Evolutionary conservation across 1,139 yeast species (phyloP), one percentile per base, ranked within the genome.

Genomic region (Yamadazyma trypodendri): DNA sequence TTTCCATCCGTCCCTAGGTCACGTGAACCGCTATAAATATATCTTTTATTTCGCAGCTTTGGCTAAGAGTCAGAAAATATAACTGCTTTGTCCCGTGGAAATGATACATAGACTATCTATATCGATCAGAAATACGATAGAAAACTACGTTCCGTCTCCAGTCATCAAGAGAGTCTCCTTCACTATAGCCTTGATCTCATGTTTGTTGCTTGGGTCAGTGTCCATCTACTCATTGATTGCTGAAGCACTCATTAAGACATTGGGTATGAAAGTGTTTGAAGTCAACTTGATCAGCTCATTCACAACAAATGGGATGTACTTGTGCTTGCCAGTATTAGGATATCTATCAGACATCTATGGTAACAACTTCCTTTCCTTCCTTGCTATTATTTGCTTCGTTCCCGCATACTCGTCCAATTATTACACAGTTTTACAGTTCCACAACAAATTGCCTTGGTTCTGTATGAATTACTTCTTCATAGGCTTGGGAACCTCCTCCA

Each of bases 331-430:
- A 0, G 56, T 83, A 0, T 63, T 90, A 33, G 98, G 98, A 0
- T 79, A 84, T 49, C 61, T 86, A 34, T 90, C 95, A 1, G 97
- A 92, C 58, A 65, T 79, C 18, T 85, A 84, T 54, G 96, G 97
- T 0, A 94, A 96, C 1, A 84, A 86, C 11, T 55, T 84, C 18
- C 61, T 90, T 33, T 81, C 92, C 3, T 50, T 83, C 16, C 55
- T 85, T 22, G 77, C 94, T 14, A 65, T 84, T 29, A 45, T 77
- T 42, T 65, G 84, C 32, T 84, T 85, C 49, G 70, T 79, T n/a
- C 89, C 95, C 0, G 82, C 90, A 15, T 90, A 90, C 58, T 58
- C 72, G 14, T 52, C 76, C 27, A 81, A 65, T 42, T 56, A 50
- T 22, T 42, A 39, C 13, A 39, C 55, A 18, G 46, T 51, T 2